These are phyloP conservation scores for Ajuga chamaepitys DNA, from an alignment of 257 asterid species.

Conservation along the genomic window DNA sequence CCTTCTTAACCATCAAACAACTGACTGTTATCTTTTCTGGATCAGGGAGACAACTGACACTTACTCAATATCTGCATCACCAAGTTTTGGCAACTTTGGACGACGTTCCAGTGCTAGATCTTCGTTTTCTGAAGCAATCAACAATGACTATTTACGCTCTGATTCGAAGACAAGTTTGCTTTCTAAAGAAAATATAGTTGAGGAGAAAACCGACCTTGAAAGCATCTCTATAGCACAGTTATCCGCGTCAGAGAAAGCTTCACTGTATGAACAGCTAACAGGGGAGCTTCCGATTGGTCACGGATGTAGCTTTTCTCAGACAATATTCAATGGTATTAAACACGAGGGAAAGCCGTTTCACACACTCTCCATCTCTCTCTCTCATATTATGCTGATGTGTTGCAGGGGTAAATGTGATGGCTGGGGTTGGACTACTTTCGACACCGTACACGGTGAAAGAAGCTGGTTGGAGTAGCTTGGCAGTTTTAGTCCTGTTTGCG, in stretches of 20 bases:
- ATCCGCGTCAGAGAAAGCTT: constrained; percentile 35
- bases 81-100: constrained; percentile 35
- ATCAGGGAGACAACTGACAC: constrained; percentile 56
- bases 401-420: constrained; percentile 70
- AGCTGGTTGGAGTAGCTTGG: constrained; percentile 77
- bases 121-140: constrained; percentile 24
- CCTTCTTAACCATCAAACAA: neutral
- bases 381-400: neutral
- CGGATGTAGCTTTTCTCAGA: constrained; percentile 71
- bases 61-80: constrained; percentile 60
- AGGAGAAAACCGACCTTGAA: constrained; percentile 20
- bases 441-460: constrained; percentile 62
- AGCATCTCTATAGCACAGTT: constrained; percentile 20
- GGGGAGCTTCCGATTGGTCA: constrained; percentile 59
- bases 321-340: constrained; percentile 52
- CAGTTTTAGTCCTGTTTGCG: constrained; percentile 54
- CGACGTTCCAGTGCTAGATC: constrained; percentile 26
- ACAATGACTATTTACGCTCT: constrained; percentile 19
- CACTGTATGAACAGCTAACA: constrained; percentile 30
- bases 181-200: constrained; percentile 21
- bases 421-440: constrained; percentile 81
- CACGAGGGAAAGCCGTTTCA: neutral
- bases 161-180: constrained; percentile 45
- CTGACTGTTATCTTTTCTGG: neutral
- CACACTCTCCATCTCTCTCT: neutral